Conservation (phyloP, 108 stramenopile species). For the Cyclotella cryptica region DNA sequence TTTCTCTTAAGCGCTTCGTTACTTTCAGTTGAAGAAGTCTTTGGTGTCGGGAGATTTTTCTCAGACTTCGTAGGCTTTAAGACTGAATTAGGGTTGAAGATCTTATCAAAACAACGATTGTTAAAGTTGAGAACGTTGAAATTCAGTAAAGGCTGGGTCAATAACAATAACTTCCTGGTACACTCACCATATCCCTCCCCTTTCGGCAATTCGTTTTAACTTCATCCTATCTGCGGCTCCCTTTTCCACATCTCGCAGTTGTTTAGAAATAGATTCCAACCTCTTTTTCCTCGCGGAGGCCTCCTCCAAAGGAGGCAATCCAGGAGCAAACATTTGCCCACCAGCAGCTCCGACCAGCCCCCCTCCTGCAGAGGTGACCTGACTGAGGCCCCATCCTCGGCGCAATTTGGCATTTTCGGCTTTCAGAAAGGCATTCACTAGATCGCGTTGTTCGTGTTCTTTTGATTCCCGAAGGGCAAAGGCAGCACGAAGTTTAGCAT, state of each 20-base stretch:
- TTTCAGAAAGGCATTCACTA: conserved; percentile 78
- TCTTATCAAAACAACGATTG: conserved; percentile 14
- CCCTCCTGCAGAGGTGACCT: conserved; percentile 27
- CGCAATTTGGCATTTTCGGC: conserved; percentile 45
- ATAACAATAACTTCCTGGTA: neutral
- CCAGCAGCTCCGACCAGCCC: conserved; percentile 18
- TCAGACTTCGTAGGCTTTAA: conserved; percentile 31
- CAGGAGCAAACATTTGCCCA: conserved; percentile 6
- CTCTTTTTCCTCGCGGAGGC: conserved; percentile 55
- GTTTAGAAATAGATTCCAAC: conserved; percentile 73
- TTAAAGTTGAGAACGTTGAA: neutral
- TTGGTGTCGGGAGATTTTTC: neutral
- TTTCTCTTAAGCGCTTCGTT: conserved; percentile 42
- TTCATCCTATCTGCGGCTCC: conserved; percentile 53
- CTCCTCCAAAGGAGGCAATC: conserved; percentile 47
- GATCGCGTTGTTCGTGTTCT: conserved; percentile 75
- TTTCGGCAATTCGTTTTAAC: conserved; percentile 40
- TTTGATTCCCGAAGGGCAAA: conserved; percentile 86
- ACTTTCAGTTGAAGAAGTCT: conserved; percentile 11
- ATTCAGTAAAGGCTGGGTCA: conserved; percentile 1
- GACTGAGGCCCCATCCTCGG: conserved; percentile 50
- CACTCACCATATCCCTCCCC: conserved; percentile 32
- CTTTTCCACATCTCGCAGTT: conserved; percentile 65
- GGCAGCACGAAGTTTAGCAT: conserved; percentile 70
- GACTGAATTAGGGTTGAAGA: conserved; percentile 48